Base-by-base conservation (phyloP, 257 asterid genomes). In the Striga asiatica region DNA sequence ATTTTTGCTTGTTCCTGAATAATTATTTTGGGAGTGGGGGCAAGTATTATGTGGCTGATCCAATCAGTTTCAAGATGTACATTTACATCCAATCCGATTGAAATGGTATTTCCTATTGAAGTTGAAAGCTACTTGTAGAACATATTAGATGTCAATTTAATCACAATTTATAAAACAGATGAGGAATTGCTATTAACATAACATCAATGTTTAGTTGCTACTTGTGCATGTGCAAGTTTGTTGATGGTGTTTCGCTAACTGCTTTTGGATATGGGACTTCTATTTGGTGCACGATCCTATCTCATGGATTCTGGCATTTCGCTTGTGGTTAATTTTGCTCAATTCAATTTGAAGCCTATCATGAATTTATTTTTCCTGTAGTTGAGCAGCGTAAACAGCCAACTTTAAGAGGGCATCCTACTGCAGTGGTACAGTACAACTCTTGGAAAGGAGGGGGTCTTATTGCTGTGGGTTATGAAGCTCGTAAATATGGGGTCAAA, bases 391-490 rank as follows among this genome's bases (percentile, higher is more conserved):
- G 96, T 20, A 84, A 67, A 67, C 80, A 76, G 71, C 98, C 87
- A 23, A 48, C 52, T 58, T 73, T 91, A 74, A 81, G 84, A 74
- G 94, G 96, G 32, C 81, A 59, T n/a, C 98, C 98, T 21, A 71
- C 96, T 70, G 96, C 98, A 25, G 98, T 91, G 32, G 98, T 91
- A 31, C 98, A 91, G 75, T 91, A 91, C 72, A 91, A 87, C 61
- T 66, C 91, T 45, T 87, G 98, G 98, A 72, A 87, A 75, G 98
- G 98, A 43, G 98, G 98, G 38, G 96, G 80, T 28, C 89, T 86
- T 62, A 91, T 89, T 66, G 96, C 98, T 17, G 98, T 87, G 28
- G 82, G 95, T 60, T 91, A 91, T 56, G 98, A 91, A 67, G 96
- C 98, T 68, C 94, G 98, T 58, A 73, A 64, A 45, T 75, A 47